A percentile compares a stretch with the other conserved stretches of the same genome.
phyloP scores from a whole-genome alignment of 2,329 filamentous ascomycete species.

The Proliferodiscus dingleyae region DNA sequence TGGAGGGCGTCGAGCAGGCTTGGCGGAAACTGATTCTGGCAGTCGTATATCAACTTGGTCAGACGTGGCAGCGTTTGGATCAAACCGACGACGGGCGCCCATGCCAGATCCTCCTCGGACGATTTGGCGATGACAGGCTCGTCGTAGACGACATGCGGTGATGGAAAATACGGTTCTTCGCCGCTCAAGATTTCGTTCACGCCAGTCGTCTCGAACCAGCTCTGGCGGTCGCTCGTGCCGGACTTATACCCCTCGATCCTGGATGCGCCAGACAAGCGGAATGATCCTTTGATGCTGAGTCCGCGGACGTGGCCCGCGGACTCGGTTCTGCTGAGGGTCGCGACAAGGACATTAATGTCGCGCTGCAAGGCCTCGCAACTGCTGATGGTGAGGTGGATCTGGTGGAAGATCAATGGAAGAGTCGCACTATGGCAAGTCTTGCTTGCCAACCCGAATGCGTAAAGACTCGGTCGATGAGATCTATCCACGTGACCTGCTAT shows the following conservation, averaged over 20 bases:
- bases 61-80: slow-evolving; percentile 6
- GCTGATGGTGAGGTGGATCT: slow-evolving; percentile 2
- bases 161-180: slow-evolving; percentile 4
- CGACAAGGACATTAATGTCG: slow-evolving; percentile 6
- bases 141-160: slow-evolving; percentile 5
- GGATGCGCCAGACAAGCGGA: not conserved
- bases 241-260: slow-evolving; percentile 2
- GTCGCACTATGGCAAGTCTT: slow-evolving; percentile 7
- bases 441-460: slow-evolving; percentile 9
- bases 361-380: slow-evolving; percentile 7
- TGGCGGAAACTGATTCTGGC: slow-evolving; percentile 10
- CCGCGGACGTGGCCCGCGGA: slow-evolving; percentile 6
- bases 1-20: slow-evolving; percentile 8
- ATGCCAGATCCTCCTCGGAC: slow-evolving; percentile 12
- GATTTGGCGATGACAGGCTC: slow-evolving; percentile 7
- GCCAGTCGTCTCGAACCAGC: slow-evolving; percentile 3
- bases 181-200: slow-evolving; percentile 5
- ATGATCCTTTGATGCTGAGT: slow-evolving; percentile 11
- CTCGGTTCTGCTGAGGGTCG: slow-evolving; percentile 1
- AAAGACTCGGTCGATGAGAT: slow-evolving; percentile 8
- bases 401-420: slow-evolving; percentile 4
- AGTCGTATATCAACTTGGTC: slow-evolving; percentile 10
- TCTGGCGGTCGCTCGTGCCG: not conserved
- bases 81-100: slow-evolving; percentile 5
- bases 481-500: slow-evolving; percentile 6